Evolutionary conservation across 164 flowering plant species (phyloP).

Genomic region (Malania oleifera): DNA sequence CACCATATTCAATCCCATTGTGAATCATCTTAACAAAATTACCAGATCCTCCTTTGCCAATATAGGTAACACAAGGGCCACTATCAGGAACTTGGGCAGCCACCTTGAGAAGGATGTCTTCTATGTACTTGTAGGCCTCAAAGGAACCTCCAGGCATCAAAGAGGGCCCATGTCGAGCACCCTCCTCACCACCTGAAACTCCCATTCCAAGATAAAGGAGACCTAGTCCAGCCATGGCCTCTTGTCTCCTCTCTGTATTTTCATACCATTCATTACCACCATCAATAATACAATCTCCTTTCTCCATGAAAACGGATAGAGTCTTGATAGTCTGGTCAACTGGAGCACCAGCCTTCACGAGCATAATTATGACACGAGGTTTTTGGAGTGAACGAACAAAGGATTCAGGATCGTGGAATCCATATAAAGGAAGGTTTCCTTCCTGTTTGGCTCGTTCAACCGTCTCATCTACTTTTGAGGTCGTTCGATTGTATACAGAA

Average conservation of each 20-base stretch:
- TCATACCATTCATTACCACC: conserved; percentile 78
- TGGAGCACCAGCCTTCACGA: conserved; percentile 68
- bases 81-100: conserved; percentile 74
- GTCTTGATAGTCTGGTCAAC: conserved; percentile 67
- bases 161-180: conserved; percentile 69
- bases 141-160: conserved; percentile 79
- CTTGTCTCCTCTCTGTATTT: conserved; percentile 64
- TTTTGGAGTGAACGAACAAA: conserved; percentile 56
- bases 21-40: conserved; percentile 68
- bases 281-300: conserved; percentile 68
- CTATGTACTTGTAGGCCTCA: conserved; percentile 63
- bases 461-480: conserved; percentile 72
- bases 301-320: conserved; percentile 54
- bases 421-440: conserved; percentile 61
- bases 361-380: conserved; percentile 62
- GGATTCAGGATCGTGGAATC: conserved; percentile 61
- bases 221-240: conserved; percentile 48
- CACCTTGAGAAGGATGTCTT: conserved; percentile 65
- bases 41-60: conserved; percentile 71
- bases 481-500: conserved; percentile 69
- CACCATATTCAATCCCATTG: conserved; percentile 77
- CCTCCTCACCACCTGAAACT: conserved; percentile 80
- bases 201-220: conserved; percentile 72
- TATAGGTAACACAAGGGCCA: conserved; percentile 70
- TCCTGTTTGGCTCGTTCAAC: conserved; percentile 63